phyloP scores from a whole-genome alignment of 805 yeast genomes.

The Kodamaea leandrae region DNA sequence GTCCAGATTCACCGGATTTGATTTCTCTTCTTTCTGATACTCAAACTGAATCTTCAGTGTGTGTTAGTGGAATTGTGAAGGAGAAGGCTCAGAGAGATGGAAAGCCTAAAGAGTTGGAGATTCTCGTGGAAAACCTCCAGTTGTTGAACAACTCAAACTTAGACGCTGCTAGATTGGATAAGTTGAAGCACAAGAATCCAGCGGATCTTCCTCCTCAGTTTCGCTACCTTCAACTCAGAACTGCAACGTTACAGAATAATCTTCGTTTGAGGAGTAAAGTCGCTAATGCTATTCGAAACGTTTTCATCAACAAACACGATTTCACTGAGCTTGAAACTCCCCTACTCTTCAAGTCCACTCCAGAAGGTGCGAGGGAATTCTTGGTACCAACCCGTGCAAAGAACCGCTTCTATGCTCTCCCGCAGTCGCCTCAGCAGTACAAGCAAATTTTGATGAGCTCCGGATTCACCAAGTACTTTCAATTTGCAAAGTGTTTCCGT shows the following conservation, averaged over 20 bases:
- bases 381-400: slow-evolving; percentile 81
- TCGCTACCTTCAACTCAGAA: slow-evolving; percentile 77
- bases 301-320: slow-evolving; percentile 33
- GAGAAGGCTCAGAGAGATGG: slow-evolving; percentile 27
- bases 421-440: slow-evolving; percentile 97
- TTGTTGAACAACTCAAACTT: slow-evolving; percentile 62
- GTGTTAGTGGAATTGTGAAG: slow-evolving; percentile 56
- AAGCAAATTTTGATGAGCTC: slow-evolving; percentile 94
- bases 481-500: slow-evolving; percentile 89
- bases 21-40: slow-evolving; percentile 44
- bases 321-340: slow-evolving; percentile 94
- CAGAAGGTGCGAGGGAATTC: slow-evolving; percentile 97
- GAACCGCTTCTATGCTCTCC: slow-evolving; percentile 75
- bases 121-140: slow-evolving; percentile 50
- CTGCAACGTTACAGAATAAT: slow-evolving; percentile 52
- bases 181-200: slow-evolving; percentile 48
- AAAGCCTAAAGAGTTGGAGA: slow-evolving; percentile 48
- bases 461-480: slow-evolving; percentile 83
- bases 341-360: slow-evolving; percentile 87
- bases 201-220: slow-evolving; percentile 72
- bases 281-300: slow-evolving; percentile 44
- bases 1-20: slow-evolving; percentile 40
- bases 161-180: slow-evolving; percentile 66
- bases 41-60: slow-evolving; percentile 69
- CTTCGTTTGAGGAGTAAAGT: slow-evolving; percentile 56